Percentiles rank a stretch among this genome's conserved stretches.
These are phyloP conservation scores for Alloascoidea africana DNA, from an alignment of 805 yeast species.

Conservation along the genomic window DNA sequence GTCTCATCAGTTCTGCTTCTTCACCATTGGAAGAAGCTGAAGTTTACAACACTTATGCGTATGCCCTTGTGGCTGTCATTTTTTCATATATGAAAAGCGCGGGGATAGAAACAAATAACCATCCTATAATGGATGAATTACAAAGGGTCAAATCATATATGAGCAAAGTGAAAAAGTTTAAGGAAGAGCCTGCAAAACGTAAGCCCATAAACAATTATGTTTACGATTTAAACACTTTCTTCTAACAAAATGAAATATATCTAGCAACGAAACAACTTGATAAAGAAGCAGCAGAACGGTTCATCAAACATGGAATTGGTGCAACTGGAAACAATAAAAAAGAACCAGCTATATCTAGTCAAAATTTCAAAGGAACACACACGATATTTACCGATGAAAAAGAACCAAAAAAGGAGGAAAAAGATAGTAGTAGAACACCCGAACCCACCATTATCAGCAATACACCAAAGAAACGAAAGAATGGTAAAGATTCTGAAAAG, in stretches of 20 bases:
- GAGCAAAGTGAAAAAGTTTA: conserved; percentile 27
- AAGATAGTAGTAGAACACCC: too few relatives aligned
- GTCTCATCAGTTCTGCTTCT: neutral
- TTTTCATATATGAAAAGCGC: conserved; percentile 29
- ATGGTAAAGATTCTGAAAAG: too few relatives aligned
- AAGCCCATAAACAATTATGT: too few relatives aligned
- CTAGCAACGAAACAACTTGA: conserved; percentile 10
- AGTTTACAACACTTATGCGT: neutral
- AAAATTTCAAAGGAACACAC: neutral
- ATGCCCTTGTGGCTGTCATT: neutral
- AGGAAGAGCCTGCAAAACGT: too few relatives aligned
- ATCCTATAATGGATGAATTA: conserved; percentile 48
- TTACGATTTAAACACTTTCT: too few relatives aligned
- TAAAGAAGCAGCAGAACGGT: conserved; percentile 24
- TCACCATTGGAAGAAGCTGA: neutral
- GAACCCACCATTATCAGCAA: too few relatives aligned
- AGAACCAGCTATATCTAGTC: neutral
- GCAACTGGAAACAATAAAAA: conserved; percentile 4
- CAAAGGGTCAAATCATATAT: conserved; percentile 45
- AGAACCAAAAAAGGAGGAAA: too few relatives aligned
- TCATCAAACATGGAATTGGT: conserved; percentile 29
- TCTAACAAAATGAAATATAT: too few relatives aligned
- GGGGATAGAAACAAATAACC: conserved; percentile 37
- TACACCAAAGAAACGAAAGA: too few relatives aligned
- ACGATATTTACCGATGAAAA: neutral